Percentiles rank a stretch among this genome's conserved stretches.
Conservation (phyloP, 2,329 filamentous ascomycete species). For the Phialophora expanda region DNA sequence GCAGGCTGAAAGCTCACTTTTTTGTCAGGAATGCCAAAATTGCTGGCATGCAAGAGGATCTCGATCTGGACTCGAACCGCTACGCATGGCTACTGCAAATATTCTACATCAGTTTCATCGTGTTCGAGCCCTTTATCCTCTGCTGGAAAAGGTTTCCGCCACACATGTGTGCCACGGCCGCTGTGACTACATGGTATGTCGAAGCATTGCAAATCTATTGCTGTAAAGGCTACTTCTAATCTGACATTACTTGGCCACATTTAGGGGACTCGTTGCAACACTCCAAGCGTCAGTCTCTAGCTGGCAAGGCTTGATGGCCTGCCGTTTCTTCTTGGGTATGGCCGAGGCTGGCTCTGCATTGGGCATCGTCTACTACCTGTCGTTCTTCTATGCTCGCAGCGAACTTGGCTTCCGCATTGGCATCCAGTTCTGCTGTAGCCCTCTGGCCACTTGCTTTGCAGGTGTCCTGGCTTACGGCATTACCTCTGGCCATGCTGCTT, state of each 20-base stretch:
- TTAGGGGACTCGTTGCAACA: conserved; percentile 7
- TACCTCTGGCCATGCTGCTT: conserved; percentile 45
- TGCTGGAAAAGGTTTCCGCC: not conserved
- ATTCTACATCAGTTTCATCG: conserved; percentile 14
- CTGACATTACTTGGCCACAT: too few species aligned
- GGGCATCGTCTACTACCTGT: conserved; percentile 57
- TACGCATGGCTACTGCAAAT: conserved; percentile 15
- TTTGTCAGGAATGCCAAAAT: conserved; percentile 7
- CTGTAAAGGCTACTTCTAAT: too few species aligned
- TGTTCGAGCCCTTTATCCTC: conserved; percentile 5
- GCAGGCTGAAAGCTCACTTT: too few species aligned
- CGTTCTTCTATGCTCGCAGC: conserved; percentile 64
- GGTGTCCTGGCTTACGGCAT: conserved; percentile 70
- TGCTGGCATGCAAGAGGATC: conserved; percentile 15
- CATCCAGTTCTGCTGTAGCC: conserved; percentile 61
- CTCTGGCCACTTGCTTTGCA: conserved; percentile 80
- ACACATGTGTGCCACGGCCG: not conserved
- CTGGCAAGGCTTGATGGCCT: conserved; percentile 19
- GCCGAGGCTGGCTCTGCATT: conserved; percentile 48
- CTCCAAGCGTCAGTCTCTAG: conserved; percentile 1
- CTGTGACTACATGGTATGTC: not conserved
- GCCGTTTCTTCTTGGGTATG: conserved; percentile 47
- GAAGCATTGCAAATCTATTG: too few species aligned
- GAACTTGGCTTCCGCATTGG: conserved; percentile 63
- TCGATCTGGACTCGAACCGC: conserved; percentile 4